Conservation (phyloP, 345 rosid genomes). For the Raphanus raphanistrum region DNA sequence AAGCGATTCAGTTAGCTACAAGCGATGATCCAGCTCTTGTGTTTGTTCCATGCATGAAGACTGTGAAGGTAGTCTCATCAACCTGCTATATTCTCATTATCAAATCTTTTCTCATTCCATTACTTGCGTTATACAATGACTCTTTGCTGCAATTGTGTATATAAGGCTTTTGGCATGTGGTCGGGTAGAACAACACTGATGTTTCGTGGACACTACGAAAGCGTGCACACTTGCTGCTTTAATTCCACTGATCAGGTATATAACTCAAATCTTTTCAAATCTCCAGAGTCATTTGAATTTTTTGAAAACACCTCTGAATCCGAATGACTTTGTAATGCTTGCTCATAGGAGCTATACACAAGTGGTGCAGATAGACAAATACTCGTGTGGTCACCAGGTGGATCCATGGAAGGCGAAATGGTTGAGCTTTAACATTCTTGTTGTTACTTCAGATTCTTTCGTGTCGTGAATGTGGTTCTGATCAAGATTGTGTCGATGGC, state of each 20-base stretch:
- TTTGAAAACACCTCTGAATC: constrained; percentile 3
- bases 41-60: constrained; percentile 85
- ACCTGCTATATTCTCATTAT: constrained; percentile 16
- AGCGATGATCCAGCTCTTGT: constrained; percentile 66
- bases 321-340: constrained; percentile 11
- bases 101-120: neutral
- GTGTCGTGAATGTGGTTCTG: constrained; percentile 11
- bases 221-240: constrained; percentile 78
- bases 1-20: constrained; percentile 65
- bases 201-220: constrained; percentile 85
- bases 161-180: constrained; percentile 81
- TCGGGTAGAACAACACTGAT: constrained; percentile 60
- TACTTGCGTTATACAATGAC: neutral
- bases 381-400: constrained; percentile 84
- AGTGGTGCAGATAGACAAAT: constrained; percentile 80
- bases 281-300: neutral
- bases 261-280: constrained; percentile 4
- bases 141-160: constrained; percentile 20
- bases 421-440: neutral
- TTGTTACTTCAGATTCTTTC: neutral
- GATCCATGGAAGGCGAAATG: constrained; percentile 46
- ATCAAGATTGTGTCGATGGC: constrained; percentile 10
- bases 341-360: constrained; percentile 73
- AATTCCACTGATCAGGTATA: constrained; percentile 84
- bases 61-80: constrained; percentile 56